phyloP scores from a whole-genome alignment of 225 moss, liverwort and hornwort species.

The Antitrichia curtipendula region DNA sequence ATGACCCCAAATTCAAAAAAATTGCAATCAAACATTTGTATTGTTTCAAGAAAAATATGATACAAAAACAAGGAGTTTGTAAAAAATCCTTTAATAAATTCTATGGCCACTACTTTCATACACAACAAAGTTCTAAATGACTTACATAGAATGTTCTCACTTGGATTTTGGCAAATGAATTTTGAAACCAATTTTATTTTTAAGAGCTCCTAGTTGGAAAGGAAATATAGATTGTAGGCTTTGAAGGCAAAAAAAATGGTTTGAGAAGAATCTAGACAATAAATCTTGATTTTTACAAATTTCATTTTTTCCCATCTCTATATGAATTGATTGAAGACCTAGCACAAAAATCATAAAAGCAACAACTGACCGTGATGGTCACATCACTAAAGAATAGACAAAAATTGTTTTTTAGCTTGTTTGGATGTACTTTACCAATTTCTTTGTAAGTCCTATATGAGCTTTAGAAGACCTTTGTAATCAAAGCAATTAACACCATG shows the following conservation, averaged over 20 bases:
- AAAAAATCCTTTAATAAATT: not conserved
- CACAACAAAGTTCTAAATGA: not conserved
- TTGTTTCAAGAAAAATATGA: not conserved
- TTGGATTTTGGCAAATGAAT: not conserved
- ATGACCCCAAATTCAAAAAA: not conserved
- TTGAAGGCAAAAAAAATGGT: not conserved
- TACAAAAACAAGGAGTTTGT: not conserved
- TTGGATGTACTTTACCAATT: not conserved
- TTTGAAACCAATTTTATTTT: not conserved
- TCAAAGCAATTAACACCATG: not conserved
- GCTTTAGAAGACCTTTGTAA: not conserved
- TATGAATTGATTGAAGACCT: not conserved
- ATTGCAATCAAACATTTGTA: not conserved
- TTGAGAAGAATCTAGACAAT: not conserved
- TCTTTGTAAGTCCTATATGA: not conserved
- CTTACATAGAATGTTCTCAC: not conserved
- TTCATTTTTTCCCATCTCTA: not conserved
- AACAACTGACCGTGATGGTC: fast-evolving
- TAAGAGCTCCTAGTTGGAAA: fast-evolving
- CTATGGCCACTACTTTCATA: fast-evolving
- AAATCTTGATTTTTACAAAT: not conserved
- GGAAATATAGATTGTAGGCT: not conserved
- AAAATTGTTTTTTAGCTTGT: not conserved
- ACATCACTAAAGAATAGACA: not conserved
- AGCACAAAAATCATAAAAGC: not conserved